phyloP scores from a whole-genome alignment of 345 rosid species.

The Euphorbia tirucalli region DNA sequence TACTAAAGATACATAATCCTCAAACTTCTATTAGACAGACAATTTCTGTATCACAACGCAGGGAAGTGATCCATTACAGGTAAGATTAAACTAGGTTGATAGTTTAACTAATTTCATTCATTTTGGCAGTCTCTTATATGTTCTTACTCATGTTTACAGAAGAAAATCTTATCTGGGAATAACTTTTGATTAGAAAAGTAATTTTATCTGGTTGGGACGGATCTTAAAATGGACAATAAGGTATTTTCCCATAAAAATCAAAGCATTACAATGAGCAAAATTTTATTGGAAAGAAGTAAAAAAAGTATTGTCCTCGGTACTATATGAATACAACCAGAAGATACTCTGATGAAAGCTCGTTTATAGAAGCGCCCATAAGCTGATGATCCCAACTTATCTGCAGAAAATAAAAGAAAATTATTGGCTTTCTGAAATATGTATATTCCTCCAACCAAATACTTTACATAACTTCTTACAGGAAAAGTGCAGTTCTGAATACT shows the following conservation, averaged over 20 bases:
- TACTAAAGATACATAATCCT: slow-evolving; percentile 43
- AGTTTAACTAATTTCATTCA: not conserved
- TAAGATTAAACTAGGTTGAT: slow-evolving; percentile 22
- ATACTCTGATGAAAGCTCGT: not conserved
- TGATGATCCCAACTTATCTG: not conserved
- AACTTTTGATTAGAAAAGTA: not conserved
- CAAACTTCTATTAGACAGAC: slow-evolving; percentile 32
- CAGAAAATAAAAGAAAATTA: not conserved
- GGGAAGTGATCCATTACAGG: slow-evolving; percentile 39
- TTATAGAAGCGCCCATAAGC: not conserved
- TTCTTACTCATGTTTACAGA: not conserved
- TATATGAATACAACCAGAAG: not conserved
- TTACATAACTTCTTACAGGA: not conserved
- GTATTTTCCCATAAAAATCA: not conserved
- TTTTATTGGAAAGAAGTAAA: not conserved
- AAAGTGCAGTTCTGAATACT: not conserved
- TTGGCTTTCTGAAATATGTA: not conserved
- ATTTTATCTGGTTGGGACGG: not conserved
- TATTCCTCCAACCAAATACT: not conserved
- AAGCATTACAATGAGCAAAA: not conserved
- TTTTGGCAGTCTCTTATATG: not conserved
- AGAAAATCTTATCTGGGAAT: not conserved
- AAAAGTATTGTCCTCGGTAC: not conserved
- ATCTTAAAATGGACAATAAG: not conserved
- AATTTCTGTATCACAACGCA: slow-evolving; percentile 24